Evolutionary conservation across 2,329 filamentous ascomycete genomes (phyloP).

Genomic region (Lasiodiplodia sp.): DNA sequence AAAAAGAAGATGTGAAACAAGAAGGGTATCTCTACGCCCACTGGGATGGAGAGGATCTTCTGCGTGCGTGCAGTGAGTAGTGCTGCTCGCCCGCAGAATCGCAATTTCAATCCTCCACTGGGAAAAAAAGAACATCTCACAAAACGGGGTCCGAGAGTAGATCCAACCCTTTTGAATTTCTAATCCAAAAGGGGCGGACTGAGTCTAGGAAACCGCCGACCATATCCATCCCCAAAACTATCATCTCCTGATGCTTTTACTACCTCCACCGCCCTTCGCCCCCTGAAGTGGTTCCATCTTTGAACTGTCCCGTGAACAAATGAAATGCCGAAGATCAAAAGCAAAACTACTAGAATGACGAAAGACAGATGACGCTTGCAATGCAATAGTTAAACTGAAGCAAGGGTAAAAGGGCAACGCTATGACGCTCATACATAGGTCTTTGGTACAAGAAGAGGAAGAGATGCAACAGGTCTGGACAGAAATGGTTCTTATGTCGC

Average conservation of each 20-base stretch:
- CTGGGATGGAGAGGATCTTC: constrained; percentile 26
- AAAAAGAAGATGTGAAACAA: constrained; percentile 27
- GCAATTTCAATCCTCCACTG: constrained; percentile 28
- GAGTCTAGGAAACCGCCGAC: constrained; percentile 25
- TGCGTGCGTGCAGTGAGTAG: constrained; percentile 5
- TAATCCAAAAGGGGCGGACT: constrained; percentile 24
- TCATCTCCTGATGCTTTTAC: constrained; percentile 18
- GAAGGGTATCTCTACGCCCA: constrained; percentile 32
- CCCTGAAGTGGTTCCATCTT: neutral
- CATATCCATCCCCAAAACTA: constrained; percentile 27
- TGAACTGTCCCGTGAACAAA: constrained; percentile 19
- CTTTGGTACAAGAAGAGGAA: constrained; percentile 46
- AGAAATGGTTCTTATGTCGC: constrained; percentile 20
- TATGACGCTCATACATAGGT: constrained; percentile 50
- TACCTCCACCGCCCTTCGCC: constrained; percentile 14
- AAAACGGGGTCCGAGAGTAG: constrained; percentile 9
- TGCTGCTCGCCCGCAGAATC: constrained; percentile 18
- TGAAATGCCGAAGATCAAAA: constrained; percentile 27
- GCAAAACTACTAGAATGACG: constrained; percentile 15
- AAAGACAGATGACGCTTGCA: constrained; percentile 31
- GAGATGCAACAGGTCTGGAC: constrained; percentile 24
- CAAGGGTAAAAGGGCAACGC: constrained; percentile 43
- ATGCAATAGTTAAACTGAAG: constrained; percentile 25
- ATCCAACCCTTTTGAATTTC: constrained; percentile 28
- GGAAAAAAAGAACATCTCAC: constrained; percentile 4